phyloP scores from a whole-genome alignment of 192 early-diverging fungal species.

The Entomortierella lignicola region DNA sequence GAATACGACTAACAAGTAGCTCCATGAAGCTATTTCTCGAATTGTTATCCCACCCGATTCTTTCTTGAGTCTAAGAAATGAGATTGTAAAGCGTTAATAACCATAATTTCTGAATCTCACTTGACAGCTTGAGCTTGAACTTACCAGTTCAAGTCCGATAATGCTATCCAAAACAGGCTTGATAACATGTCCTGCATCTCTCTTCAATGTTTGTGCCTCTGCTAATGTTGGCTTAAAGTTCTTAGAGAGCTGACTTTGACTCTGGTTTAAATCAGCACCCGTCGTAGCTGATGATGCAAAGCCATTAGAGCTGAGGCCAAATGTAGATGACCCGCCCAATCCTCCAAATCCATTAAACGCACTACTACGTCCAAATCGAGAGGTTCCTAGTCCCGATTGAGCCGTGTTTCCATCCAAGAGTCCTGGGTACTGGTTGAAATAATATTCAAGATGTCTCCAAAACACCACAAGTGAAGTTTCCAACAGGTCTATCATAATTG shows the following conservation, averaged over 20 bases:
- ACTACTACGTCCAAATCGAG: constrained; percentile 36
- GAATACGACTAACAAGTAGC: constrained; percentile 28
- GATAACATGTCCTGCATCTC: constrained; percentile 42
- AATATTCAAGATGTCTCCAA: constrained; percentile 81
- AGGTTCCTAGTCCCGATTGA: constrained; percentile 25
- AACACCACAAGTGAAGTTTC: constrained; percentile 73
- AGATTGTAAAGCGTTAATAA: neutral
- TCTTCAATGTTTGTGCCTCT: constrained; percentile 49
- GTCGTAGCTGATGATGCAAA: constrained; percentile 3
- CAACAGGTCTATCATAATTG: constrained; percentile 55
- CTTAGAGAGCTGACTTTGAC: constrained; percentile 46
- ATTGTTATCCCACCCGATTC: constrained; percentile 27
- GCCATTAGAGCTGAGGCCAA: constrained; percentile 6
- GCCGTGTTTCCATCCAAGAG: constrained; percentile 19
- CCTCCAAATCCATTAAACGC: constrained; percentile 7
- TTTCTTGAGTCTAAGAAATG: constrained; percentile 19
- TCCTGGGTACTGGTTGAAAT: constrained; percentile 53
- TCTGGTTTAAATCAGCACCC: neutral
- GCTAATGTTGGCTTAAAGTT: constrained; percentile 46
- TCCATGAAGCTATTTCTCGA: constrained; percentile 49
- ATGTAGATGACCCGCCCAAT: neutral
- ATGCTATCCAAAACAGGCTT: constrained; percentile 33
- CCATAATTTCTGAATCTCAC: neutral
- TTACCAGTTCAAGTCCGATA: constrained; percentile 38
- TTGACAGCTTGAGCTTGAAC: neutral